These are phyloP conservation scores for Aspergillus udagawae DNA, from an alignment of 2,329 filamentous ascomycete genomes.

Conservation along the genomic window DNA sequence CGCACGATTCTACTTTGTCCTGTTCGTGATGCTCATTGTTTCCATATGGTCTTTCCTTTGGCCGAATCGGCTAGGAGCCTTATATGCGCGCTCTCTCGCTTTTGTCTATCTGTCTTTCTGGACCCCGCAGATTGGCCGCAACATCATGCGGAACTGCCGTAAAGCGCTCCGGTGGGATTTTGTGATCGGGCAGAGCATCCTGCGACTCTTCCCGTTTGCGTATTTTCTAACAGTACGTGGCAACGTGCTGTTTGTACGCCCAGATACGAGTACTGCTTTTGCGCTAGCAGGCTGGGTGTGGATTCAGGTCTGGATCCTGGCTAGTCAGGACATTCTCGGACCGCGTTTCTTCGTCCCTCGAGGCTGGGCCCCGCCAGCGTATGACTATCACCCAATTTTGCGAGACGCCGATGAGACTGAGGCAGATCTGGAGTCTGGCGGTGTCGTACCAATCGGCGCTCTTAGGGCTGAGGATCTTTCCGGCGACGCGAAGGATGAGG, in stretches of 20 bases:
- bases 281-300: constrained; percentile 74
- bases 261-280: constrained; percentile 62
- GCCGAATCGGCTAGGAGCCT: constrained; percentile 48
- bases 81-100: constrained; percentile 60
- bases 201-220: constrained; percentile 73
- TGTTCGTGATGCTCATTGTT: constrained; percentile 55
- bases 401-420: constrained; percentile 52
- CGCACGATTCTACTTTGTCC: constrained; percentile 58
- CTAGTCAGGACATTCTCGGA: constrained; percentile 77
- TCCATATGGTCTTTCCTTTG: constrained; percentile 58
- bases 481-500: constrained; percentile 36
- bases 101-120: constrained; percentile 85
- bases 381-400: constrained; percentile 92
- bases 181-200: constrained; percentile 73
- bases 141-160: constrained; percentile 84
- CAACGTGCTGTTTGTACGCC: constrained; percentile 76
- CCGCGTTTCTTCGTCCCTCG: constrained; percentile 79
- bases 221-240: constrained; percentile 78
- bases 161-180: constrained; percentile 90
- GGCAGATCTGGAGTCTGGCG: constrained; percentile 74
- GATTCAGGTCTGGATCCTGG: constrained; percentile 76
- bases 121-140: constrained; percentile 87
- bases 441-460: constrained; percentile 69
- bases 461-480: constrained; percentile 49
- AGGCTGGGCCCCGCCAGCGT: constrained; percentile 61